Percentiles rank a stretch among this genome's conserved stretches.
Conservation (phyloP, 2,329 filamentous ascomycete species). For the Neonectria magnoliae region DNA sequence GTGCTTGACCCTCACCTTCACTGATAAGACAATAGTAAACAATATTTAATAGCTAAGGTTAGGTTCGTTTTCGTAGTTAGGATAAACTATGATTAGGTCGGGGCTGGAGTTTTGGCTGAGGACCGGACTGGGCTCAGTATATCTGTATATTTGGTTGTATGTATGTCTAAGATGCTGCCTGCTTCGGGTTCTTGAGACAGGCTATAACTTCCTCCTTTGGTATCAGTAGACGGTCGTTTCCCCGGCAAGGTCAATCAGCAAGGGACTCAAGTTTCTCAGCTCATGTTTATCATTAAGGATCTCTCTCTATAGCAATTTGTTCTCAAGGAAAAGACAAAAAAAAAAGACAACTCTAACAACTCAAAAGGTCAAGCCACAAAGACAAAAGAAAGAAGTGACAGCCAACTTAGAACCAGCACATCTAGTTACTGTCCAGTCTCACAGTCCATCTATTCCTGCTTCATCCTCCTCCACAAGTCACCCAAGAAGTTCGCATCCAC, state of each 20-base stretch:
- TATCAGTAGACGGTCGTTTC: neutral
- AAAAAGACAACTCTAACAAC: neutral
- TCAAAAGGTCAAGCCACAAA: neutral
- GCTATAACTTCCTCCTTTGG: no score
- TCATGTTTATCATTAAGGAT: conserved; percentile 13
- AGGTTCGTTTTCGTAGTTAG: no score
- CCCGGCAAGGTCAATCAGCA: neutral
- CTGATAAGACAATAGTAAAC: no score
- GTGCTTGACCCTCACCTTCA: no score
- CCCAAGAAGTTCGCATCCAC: conserved; percentile 33
- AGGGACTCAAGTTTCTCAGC: conserved; percentile 3
- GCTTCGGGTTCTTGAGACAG: no score
- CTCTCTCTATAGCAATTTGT: conserved; percentile 15
- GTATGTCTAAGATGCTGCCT: no score
- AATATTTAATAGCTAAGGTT: no score
- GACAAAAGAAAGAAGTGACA: neutral
- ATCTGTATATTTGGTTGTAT: no score
- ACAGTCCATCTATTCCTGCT: conserved; percentile 27
- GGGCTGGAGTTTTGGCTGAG: no score
- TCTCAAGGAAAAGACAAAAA: conserved; percentile 1
- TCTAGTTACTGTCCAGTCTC: neutral
- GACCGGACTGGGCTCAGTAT: no score
- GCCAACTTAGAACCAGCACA: neutral
- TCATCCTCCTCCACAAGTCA: conserved; percentile 28
- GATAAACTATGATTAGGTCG: no score